phyloP scores from a whole-genome alignment of 2,329 filamentous ascomycete genomes.

The Colletotrichum cuscutae region DNA sequence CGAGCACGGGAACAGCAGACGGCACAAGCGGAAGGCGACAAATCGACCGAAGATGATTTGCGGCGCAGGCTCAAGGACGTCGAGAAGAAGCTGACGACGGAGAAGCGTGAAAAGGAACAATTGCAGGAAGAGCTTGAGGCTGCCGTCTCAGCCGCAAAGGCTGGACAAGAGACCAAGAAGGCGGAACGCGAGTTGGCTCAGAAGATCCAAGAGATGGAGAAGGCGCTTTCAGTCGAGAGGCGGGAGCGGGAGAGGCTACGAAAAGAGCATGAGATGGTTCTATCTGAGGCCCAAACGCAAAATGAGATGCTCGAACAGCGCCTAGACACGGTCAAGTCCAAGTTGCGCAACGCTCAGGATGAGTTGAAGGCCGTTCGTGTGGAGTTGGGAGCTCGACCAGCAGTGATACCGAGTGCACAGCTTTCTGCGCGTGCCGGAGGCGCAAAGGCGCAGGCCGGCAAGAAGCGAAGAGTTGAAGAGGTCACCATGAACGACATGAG shows the following conservation, averaged over 20 bases:
- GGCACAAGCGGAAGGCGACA: constrained; percentile 14
- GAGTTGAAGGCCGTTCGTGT: constrained; percentile 71
- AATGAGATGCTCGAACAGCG: constrained; percentile 76
- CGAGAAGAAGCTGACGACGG: constrained; percentile 47
- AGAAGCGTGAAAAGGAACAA: constrained; percentile 38
- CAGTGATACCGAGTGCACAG: constrained; percentile 35
- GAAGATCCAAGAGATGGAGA: constrained; percentile 48
- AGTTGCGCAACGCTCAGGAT: constrained; percentile 75
- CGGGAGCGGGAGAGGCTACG: constrained; percentile 57
- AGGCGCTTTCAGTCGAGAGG: constrained; percentile 51
- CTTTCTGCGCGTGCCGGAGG: neutral
- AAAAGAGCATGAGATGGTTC: constrained; percentile 61
- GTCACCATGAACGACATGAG: constrained; percentile 56
- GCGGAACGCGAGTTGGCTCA: constrained; percentile 53
- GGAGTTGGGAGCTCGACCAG: constrained; percentile 49
- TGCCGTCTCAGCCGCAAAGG: constrained; percentile 68
- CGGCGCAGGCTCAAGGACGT: constrained; percentile 48
- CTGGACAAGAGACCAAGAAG: constrained; percentile 63
- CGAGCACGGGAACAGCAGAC: constrained; percentile 38
- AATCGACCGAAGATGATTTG: constrained; percentile 47
- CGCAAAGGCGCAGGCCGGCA: constrained; percentile 46
- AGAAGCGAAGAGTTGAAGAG: constrained; percentile 59
- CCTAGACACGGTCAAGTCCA: constrained; percentile 74
- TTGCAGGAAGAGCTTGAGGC: constrained; percentile 53
- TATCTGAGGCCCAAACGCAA: constrained; percentile 70